Percentiles rank a stretch among this genome's conserved stretches.
phyloP scores from a whole-genome alignment of 257 asterid genomes.

The Ajuga chamaepitys region DNA sequence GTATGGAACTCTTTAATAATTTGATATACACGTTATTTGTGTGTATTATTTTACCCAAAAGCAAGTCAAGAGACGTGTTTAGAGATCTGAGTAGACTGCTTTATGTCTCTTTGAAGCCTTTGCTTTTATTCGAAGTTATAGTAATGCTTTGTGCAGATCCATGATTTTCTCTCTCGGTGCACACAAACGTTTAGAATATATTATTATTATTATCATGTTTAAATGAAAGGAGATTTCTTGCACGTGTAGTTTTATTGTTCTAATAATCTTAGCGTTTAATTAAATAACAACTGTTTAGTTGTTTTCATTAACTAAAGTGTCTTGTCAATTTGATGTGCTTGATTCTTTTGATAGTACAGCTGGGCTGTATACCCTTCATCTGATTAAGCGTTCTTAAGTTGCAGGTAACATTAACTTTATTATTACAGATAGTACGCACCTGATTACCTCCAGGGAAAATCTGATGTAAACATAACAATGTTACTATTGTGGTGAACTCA shows the following conservation, averaged over 20 bases:
- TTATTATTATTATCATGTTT: neutral
- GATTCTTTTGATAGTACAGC: neutral
- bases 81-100: constrained; percentile 24
- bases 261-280: constrained; percentile 9
- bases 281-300: neutral
- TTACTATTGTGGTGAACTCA: neutral
- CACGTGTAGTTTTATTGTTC: constrained; percentile 13
- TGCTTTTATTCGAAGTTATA: constrained; percentile 25
- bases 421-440: too few species aligned
- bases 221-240: constrained; percentile 2
- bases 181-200: constrained; percentile 12
- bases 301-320: neutral
- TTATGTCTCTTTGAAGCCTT: constrained; percentile 9
- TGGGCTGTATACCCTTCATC: neutral
- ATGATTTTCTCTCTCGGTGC: constrained; percentile 26
- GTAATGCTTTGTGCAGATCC: constrained; percentile 32
- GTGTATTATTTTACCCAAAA: constrained; percentile 2
- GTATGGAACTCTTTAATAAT: neutral
- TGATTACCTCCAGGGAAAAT: neutral
- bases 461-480: neutral
- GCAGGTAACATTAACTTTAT: neutral
- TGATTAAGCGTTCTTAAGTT: constrained; percentile 7
- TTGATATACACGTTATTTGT: neutral
- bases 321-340: neutral
- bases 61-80: neutral